A percentile compares a stretch with the other conserved stretches of the same genome.
Conservation (phyloP, 2,329 filamentous ascomycete genomes). For the Exutisphaerella laricina region DNA sequence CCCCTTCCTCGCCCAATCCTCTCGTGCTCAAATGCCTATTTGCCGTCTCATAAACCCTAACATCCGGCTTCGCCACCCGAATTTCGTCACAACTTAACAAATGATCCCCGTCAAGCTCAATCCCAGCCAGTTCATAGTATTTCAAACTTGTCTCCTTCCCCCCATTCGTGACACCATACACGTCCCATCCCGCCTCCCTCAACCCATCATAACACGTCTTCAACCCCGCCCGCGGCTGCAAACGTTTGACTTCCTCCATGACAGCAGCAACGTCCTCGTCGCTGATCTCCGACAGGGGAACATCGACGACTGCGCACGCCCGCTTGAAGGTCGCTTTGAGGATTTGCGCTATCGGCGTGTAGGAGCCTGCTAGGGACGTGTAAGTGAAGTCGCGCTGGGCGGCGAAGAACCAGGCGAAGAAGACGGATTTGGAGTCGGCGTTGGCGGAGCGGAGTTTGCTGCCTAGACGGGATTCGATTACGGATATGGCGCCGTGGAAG, state of each 20-base stretch:
- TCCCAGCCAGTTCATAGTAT: constrained; percentile 27
- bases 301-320: constrained; percentile 25
- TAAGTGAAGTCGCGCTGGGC: constrained; percentile 32
- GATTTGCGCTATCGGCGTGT: constrained; percentile 28
- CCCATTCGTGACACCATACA: constrained; percentile 30
- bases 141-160: constrained; percentile 27
- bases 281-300: constrained; percentile 17
- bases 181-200: constrained; percentile 26
- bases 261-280: constrained; percentile 28
- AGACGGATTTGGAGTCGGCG: constrained; percentile 25
- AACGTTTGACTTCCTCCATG: constrained; percentile 21
- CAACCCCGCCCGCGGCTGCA: constrained; percentile 22
- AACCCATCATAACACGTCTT: constrained; percentile 29
- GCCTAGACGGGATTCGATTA: constrained; percentile 21
- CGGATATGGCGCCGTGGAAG: constrained; percentile 24
- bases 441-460: constrained; percentile 13
- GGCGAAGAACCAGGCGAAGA: constrained; percentile 31
- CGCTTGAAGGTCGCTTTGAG: constrained; percentile 25
- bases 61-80: constrained; percentile 28
- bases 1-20: constrained; percentile 20
- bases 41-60: constrained; percentile 25
- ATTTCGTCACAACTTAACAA: constrained; percentile 30
- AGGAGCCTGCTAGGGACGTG: constrained; percentile 23
- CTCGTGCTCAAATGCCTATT: constrained; percentile 21
- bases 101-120: constrained; percentile 26